Evolutionary conservation across 768 basidiomycete species (phyloP), one percentile per base, ranked within the genome.

Genomic region (Boletus subcaerulescens): DNA sequence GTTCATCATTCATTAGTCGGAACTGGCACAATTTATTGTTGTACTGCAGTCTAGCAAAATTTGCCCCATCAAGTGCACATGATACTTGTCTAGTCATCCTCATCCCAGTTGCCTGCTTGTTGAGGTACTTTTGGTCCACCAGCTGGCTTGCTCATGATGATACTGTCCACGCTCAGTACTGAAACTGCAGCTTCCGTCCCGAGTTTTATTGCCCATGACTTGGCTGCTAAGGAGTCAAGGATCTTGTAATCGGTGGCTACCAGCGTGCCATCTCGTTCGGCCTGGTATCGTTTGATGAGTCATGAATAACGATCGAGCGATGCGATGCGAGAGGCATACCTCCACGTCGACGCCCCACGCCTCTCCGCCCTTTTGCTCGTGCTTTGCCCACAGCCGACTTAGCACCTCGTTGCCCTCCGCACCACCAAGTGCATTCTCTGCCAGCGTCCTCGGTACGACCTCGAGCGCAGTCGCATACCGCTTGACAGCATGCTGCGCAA

Each of bases 71-170:
- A 18, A 55, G 46, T 48, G 51, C 48, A 57, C 50, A 36, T 45
- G 58, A 64, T 56, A 45, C 50, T 22, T 41, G 29, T 53, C 62
- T 72, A 75, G 69, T 92, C 67, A 32, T 69, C 90, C 24, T 86
- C 87, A 60, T 93, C 91, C 91, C 91, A 93, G 68, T 91, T 90
- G 7, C 89, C 85, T 38, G 87, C 79, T 69, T 93, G 91, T 65
- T 93, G 90, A 50, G 91, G 91, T 46, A 93, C 77, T 69, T 91
- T 93, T 45, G 90, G 91, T 46, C 91, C 90, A 31, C 91, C 90
- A 0, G 91, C 89, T n/a, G 89, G 89, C 67, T 92, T 93, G 75
- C 89, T 91, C 84, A 95, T 93, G 76, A 98, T 97, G 69, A 98
- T 98, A 66, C 91, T 93, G 73, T 99, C 97, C 8, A 99, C 97